These are phyloP conservation scores for Mortierella claussenii DNA, from an alignment of 192 early-diverging fungal genomes.

Conservation along the genomic window DNA sequence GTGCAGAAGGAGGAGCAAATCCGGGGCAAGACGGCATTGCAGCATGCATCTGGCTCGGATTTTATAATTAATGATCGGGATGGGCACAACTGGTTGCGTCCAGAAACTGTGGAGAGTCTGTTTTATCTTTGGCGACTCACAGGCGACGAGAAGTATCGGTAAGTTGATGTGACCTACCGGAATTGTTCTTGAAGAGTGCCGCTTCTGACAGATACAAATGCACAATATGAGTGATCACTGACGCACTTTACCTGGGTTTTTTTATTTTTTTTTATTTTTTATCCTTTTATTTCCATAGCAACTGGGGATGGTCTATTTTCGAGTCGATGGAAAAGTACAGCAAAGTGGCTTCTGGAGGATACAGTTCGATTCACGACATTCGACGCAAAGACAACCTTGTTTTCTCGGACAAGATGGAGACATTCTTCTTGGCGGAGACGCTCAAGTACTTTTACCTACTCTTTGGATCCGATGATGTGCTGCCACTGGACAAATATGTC, in stretches of 20 bases:
- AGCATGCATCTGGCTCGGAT: constrained; percentile 57
- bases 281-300: constrained; percentile 38
- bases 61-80: constrained; percentile 70
- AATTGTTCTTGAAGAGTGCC: neutral
- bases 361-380: constrained; percentile 63
- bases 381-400: constrained; percentile 44
- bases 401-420: constrained; percentile 61
- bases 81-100: constrained; percentile 80
- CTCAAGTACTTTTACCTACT: constrained; percentile 89
- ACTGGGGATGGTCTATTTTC: constrained; percentile 89
- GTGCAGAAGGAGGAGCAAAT: constrained; percentile 61
- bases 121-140: constrained; percentile 88
- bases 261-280: neutral
- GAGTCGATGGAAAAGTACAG: constrained; percentile 81
- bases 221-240: too few species aligned
- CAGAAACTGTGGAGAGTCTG: constrained; percentile 88
- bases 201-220: neutral
- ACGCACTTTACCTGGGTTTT: too few species aligned
- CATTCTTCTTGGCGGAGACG: constrained; percentile 88
- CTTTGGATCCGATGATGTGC: constrained; percentile 69
- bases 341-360: constrained; percentile 69
- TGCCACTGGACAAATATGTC: constrained; percentile 78
- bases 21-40: constrained; percentile 25
- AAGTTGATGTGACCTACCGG: constrained; percentile 35
- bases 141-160: constrained; percentile 83